A percentile compares a stretch with the other conserved stretches of the same genome.
Conservation (phyloP, 1,139 yeast genomes). For the Blastobotrys arbuscula region DNA sequence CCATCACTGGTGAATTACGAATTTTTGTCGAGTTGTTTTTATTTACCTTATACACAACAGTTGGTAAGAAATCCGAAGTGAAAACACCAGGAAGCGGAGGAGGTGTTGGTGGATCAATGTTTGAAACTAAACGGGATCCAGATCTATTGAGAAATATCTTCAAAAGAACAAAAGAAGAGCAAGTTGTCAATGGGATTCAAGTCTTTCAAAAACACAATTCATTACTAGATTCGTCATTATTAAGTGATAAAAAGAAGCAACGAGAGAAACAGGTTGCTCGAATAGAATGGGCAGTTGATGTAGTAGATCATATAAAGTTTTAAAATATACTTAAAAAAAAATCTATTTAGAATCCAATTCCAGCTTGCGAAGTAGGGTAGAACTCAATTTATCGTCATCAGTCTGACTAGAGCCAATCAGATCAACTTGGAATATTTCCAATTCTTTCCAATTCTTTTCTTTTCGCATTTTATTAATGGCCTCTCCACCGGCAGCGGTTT, state of each 20-base stretch:
- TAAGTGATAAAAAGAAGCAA: slow-evolving; percentile 21
- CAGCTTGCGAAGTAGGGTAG: slow-evolving; percentile 51
- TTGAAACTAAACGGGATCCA: slow-evolving; percentile 39
- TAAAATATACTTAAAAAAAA: neutral
- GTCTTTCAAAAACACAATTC: slow-evolving; percentile 43
- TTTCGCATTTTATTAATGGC: slow-evolving; percentile 60
- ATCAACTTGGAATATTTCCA: slow-evolving; percentile 57
- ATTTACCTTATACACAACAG: slow-evolving; percentile 57
- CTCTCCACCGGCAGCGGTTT: slow-evolving; percentile 71
- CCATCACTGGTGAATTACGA: slow-evolving; percentile 59
- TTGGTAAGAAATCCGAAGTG: slow-evolving; percentile 54
- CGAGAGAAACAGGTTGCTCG: slow-evolving; percentile 50
- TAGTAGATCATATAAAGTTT: neutral
- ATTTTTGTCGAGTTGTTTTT: slow-evolving; percentile 70
- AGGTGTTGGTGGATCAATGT: slow-evolving; percentile 1
- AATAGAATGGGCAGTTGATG: slow-evolving; percentile 60
- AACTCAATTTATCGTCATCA: slow-evolving; percentile 75
- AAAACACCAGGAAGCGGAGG: slow-evolving; percentile 5
- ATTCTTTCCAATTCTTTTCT: slow-evolving; percentile 48
- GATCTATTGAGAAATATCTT: slow-evolving; percentile 50
- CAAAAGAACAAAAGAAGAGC: slow-evolving; percentile 58
- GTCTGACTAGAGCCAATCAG: slow-evolving; percentile 53
- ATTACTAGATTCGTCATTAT: neutral
- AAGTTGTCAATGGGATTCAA: slow-evolving; percentile 65
- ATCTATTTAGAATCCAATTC: slow-evolving; percentile 23